A percentile compares a stretch with the other conserved stretches of the same genome.
Conservation (phyloP, 345 rosid species). For the Clarkia xantiana region DNA sequence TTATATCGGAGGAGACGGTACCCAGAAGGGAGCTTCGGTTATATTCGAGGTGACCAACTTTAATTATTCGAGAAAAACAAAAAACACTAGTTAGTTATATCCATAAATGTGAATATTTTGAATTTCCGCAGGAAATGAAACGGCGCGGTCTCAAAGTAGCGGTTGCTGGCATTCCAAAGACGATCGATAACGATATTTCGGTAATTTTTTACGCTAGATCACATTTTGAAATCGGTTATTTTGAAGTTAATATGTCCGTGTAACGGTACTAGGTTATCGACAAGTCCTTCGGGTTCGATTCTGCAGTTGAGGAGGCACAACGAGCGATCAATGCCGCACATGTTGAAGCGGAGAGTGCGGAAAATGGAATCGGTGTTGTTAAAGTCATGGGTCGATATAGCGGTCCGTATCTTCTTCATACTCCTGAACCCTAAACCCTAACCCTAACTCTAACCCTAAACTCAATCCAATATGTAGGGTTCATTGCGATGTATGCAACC, state of each 20-base stretch:
- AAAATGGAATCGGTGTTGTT: constrained; percentile 36
- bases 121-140: constrained; percentile 42
- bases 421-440: not conserved
- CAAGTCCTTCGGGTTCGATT: constrained; percentile 37
- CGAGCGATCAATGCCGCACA: constrained; percentile 42
- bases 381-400: constrained; percentile 40
- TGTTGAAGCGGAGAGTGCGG: constrained; percentile 31
- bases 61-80: too few species aligned
- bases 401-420: constrained; percentile 12
- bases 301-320: constrained; percentile 44
- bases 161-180: constrained; percentile 77
- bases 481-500: constrained; percentile 51
- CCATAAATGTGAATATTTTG: too few species aligned
- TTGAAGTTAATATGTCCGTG: not conserved
- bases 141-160: constrained; percentile 76
- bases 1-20: constrained; percentile 91
- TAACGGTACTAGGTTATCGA: constrained; percentile 24
- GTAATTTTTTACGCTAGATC: constrained; percentile 13
- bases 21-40: constrained; percentile 74
- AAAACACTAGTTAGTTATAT: too few species aligned
- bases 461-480: constrained; percentile 22
- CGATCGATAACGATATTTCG: constrained; percentile 84
- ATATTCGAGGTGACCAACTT: constrained; percentile 49
- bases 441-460: too few species aligned
- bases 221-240: too few species aligned